Evolutionary conservation across 2,329 filamentous ascomycete species (phyloP), one percentile per base, ranked within the genome.

Genomic region (Aspergillus jensenii): DNA sequence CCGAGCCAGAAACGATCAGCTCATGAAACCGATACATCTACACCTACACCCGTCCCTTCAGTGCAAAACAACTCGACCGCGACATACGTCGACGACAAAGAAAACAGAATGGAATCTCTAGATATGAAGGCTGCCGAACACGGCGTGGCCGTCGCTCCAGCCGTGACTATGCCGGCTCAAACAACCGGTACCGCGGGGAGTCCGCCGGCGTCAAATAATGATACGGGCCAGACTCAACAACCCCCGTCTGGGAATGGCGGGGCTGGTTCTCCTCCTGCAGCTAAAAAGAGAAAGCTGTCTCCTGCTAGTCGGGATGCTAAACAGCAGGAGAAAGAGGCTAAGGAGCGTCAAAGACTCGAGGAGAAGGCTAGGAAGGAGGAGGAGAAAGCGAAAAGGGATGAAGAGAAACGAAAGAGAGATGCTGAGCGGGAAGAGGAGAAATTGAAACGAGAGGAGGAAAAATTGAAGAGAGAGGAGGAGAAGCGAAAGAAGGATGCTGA

Each of bases 401-500:
- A 78, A 58, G 77, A 81, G 59, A 69, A 67, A 35, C 75, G 72
- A 64, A 74, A 67, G 50, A 76, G 72, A 59, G 75, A 78, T 14
- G 72, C 35, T 14, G 35, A 37, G 35, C 12, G 15, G 14, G 35
- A 37, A n/a, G 35, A 37, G 35, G 35, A 37, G 14, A n/a, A 74
- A 53, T 69, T 67, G 56, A 76, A 78, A 45, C 78, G 80, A 60
- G 76, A 74, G 59, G 73, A 75, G 53, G 78, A 81, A 59, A 80
- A 78, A 25, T 59, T 62, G 40, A 58, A 60, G 14, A 64, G 78
- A n/a, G 76, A 81, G 59, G 76, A 79, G 55, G 79, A 82, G 62
- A 80, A 76, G 54, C 74, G 68, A 54, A 80, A 78, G 46, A 71
- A 73, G 15, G 71, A 77, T 37, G 72, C 76, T n/a, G 77, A 76